Conservation (phyloP, 2,329 filamentous ascomycete species). For the Colletotrichum godetiae region DNA sequence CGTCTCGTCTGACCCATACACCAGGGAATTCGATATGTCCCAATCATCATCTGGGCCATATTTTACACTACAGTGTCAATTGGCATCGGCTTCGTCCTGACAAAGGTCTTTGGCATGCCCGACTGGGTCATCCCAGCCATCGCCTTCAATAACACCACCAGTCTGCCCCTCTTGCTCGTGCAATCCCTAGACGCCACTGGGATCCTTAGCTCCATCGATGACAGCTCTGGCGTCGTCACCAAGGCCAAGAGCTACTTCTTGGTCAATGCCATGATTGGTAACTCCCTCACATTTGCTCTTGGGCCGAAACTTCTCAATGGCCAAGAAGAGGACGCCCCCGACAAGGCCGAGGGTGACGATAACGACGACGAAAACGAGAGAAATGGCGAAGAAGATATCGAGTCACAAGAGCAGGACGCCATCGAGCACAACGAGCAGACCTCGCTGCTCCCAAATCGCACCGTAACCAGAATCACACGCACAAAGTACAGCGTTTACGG, state of each 20-base stretch:
- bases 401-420: slow-evolving; percentile 26
- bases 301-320: slow-evolving; percentile 54
- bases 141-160: slow-evolving; percentile 62
- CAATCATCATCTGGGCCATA: slow-evolving; percentile 55
- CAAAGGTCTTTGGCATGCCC: slow-evolving; percentile 53
- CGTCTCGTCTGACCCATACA: slow-evolving; percentile 14
- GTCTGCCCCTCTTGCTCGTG: slow-evolving; percentile 57
- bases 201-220: slow-evolving; percentile 62
- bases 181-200: slow-evolving; percentile 60
- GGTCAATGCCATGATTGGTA: slow-evolving; percentile 72
- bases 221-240: slow-evolving; percentile 59
- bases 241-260: slow-evolving; percentile 75
- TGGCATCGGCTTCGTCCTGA: slow-evolving; percentile 50
- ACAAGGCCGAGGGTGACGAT: background rate
- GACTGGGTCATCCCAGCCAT: slow-evolving; percentile 58
- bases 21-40: slow-evolving; percentile 46
- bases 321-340: slow-evolving; percentile 32
- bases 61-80: slow-evolving; percentile 47
- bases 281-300: slow-evolving; percentile 72
- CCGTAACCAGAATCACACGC: slow-evolving; percentile 46
- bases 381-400: background rate
- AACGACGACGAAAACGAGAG: background rate
- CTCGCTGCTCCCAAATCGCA: slow-evolving; percentile 20
- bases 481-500: slow-evolving; percentile 7
- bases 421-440: slow-evolving; percentile 28